phyloP scores from a whole-genome alignment of 352 stramenopile species.

The Globisporangium nodosum region DNA sequence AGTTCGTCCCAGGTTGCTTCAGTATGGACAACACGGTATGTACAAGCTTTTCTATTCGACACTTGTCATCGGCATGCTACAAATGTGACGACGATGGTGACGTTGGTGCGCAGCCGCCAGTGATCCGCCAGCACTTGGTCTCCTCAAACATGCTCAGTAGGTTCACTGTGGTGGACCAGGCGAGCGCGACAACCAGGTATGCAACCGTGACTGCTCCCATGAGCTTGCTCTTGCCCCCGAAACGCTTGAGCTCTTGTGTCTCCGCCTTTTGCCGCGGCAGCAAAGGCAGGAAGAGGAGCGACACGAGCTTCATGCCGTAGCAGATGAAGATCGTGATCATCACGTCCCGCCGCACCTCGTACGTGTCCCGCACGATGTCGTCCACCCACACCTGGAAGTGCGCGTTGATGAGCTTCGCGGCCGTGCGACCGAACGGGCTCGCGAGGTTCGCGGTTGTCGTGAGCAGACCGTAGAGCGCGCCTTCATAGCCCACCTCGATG shows the following conservation, averaged over 20 bases:
- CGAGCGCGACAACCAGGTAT: constrained; percentile 25
- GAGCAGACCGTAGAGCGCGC: constrained; percentile 44
- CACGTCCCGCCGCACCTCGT: constrained; percentile 42
- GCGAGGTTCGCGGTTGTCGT: constrained; percentile 46
- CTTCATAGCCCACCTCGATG: constrained; percentile 47
- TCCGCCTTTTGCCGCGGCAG: constrained; percentile 36
- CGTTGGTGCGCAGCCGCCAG: constrained; percentile 38
- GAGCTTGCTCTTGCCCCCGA: constrained; percentile 31
- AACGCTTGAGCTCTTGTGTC: constrained; percentile 25
- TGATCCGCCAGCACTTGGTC: constrained; percentile 66
- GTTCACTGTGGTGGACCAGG: constrained; percentile 41
- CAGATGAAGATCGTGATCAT: constrained; percentile 48
- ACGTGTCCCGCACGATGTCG: constrained; percentile 39
- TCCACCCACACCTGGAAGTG: constrained; percentile 46
- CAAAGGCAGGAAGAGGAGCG: constrained; percentile 38
- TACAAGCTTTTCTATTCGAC: not conserved
- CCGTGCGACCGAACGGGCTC: constrained; percentile 35
- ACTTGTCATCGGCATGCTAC: not conserved
- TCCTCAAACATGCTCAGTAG: constrained; percentile 44
- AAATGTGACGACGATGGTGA: not conserved
- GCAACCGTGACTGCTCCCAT: constrained; percentile 29
- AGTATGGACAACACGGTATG: not conserved
- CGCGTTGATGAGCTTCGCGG: constrained; percentile 48
- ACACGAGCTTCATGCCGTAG: constrained; percentile 50
- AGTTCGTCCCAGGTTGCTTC: too few species aligned